Evolutionary conservation across 139 green algal genomes (phyloP), one percentile per base, ranked within the genome.

Genomic region (Pseudopediastrum boryanum): DNA sequence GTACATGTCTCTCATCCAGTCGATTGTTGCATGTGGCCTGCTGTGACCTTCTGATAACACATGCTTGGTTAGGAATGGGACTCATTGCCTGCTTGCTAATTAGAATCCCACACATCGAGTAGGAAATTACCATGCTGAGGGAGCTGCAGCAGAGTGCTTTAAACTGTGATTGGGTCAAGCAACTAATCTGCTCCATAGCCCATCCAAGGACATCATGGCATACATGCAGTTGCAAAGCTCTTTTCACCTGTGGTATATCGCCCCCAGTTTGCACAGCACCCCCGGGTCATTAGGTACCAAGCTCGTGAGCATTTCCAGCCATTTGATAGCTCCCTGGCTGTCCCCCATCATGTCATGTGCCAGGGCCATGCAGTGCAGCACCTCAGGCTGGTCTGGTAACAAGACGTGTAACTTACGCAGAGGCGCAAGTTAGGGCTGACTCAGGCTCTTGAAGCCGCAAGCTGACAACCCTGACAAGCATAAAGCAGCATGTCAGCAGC

Each of bases 251-350:
- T 81, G 63, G 65, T 96, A 87, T 41, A 96, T 90, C 0, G 87
- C 87, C 1, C 93, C 93, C 43, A 96, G 90, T 35, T 85, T 77
- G 0, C 85, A 83, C 23, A 96, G 85, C 79, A 95, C 86, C 5
- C 90, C 93, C 0, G 92, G 90, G 85, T 97, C 93, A 62, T 95
- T 88, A 7, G 89, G 86, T 31, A 95, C 85, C 29, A 87, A 41
- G 13, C 80, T 84, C 71, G 87, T 87, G 43, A 97, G 89, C 71
- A 94, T 85, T 71, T 95, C 90, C 33, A 96, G 85, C 90, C 89
- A 95, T 62, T 94, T 91, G 51, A 95, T 74, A 1, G 91, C 85
- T 6, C 76, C 44, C 31, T 48, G 44, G 25, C 59, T 81, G 46
- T 81, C 74, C 33, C 74, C 74, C 39, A 46, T 44, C 74, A 81